Conservation (phyloP, 495 filamentous ascomycete species). For the Penicillium paradoxum region DNA sequence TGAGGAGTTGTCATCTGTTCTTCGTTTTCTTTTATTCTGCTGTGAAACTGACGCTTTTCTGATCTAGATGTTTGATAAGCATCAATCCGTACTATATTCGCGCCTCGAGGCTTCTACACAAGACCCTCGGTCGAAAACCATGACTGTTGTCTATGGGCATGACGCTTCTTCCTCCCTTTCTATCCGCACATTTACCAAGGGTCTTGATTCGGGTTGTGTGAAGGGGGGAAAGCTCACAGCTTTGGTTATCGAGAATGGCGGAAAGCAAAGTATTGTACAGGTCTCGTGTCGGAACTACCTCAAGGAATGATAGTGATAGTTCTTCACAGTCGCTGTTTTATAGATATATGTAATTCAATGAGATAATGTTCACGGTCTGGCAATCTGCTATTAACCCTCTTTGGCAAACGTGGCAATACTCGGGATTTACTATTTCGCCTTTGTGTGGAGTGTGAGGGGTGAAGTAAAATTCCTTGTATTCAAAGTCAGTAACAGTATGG, state of each 20-base stretch:
- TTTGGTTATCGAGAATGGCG: conserved; percentile 58
- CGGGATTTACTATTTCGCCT: no score
- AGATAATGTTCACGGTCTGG: no score
- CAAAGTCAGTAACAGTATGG: no score
- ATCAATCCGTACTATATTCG: conserved; percentile 38
- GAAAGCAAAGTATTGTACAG: conserved; percentile 35
- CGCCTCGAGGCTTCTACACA: conserved; percentile 15
- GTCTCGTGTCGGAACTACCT: conserved; percentile 31
- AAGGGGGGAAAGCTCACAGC: conserved; percentile 70
- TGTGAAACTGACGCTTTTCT: not conserved
- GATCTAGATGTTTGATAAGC: conserved; percentile 53
- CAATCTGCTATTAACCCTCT: no score
- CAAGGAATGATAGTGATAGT: not conserved
- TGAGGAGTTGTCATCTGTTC: conserved; percentile 25
- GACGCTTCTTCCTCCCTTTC: conserved; percentile 69
- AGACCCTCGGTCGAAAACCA: conserved; percentile 24
- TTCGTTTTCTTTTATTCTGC: not conserved
- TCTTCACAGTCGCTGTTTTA: no score
- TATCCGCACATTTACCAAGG: conserved; percentile 66
- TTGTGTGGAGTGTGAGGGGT: no score
- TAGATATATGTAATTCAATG: no score
- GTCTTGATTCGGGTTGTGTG: conserved; percentile 78
- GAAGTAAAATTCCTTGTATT: no score
- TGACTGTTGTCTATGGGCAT: conserved; percentile 79
- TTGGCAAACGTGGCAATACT: no score